Evolutionary conservation across 2,329 filamentous ascomycete species (phyloP), one percentile per base, ranked within the genome.

Genomic region (Exophiala calicioides): DNA sequence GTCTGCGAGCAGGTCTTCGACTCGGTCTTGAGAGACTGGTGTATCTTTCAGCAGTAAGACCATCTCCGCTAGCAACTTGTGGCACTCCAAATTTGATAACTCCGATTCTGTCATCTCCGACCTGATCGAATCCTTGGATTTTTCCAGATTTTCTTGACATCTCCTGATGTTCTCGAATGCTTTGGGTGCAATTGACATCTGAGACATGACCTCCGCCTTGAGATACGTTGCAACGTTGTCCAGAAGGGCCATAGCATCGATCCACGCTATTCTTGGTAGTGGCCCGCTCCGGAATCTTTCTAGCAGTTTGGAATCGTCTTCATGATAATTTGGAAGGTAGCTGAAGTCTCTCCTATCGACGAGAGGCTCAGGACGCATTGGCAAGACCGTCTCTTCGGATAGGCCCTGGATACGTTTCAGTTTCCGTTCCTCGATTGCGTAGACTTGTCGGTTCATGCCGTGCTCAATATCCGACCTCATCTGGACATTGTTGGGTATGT

Each of bases 361-460:
- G 7, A 59, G 46, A 23, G 30, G 36, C 7, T 43, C 52, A 9
- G 37, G 21, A 30, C 29, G 12, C 9, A 27, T 24, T 10, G 47
- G 41, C 13, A 58, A 40, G 9, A 44, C 23, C 4, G 50, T 44
- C 9, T 50, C 50, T 7, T 53, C 45, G 7, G 47, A 20, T 7
- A 49, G 10, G 10, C 68, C 69, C 39, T 63, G 62, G 16, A 72
- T 47, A 43, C 71, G 60, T 42, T 69, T 65, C 13, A 68, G 61
- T 26, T 68, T 68, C 31, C 68, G 63, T 24, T 65, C 63, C 41
- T 74, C 69, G 23, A 74, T 54, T 16, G 65, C 67, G 60, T 64
- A 72, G 59, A 73, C 65, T 32, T 62, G 67, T 37, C 66, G 65
- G 44, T 48, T 49, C 16, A 53, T 30, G 38, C 55, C 56, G 13